phyloP scores from a whole-genome alignment of 768 basidiomycete species.

The Pisolithus microcarpus region DNA sequence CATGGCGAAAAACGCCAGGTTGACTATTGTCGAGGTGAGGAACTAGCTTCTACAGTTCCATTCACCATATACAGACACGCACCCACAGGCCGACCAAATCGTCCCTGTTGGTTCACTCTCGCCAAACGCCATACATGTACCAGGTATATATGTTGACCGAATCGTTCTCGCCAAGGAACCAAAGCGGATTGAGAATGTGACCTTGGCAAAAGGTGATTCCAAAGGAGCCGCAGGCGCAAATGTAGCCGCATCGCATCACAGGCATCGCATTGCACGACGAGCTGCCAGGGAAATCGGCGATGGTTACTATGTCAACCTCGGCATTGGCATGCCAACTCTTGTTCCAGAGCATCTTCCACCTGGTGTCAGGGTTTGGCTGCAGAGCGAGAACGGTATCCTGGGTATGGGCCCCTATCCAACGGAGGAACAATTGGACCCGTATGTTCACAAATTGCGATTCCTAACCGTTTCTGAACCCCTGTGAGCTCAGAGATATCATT shows the following conservation, averaged over 20 bases:
- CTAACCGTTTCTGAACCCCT: slow-evolving; percentile 2
- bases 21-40: slow-evolving; percentile 85
- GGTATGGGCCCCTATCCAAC: slow-evolving; percentile 91
- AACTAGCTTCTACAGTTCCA: slow-evolving; percentile 4
- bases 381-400: slow-evolving; percentile 87
- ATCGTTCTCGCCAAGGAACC: slow-evolving; percentile 72
- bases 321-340: slow-evolving; percentile 88
- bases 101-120: slow-evolving; percentile 78
- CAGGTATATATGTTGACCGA: slow-evolving; percentile 83
- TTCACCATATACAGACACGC: not conserved
- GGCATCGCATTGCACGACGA: slow-evolving; percentile 74
- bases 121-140: slow-evolving; percentile 75
- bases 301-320: slow-evolving; percentile 83
- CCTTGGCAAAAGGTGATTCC: slow-evolving; percentile 49
- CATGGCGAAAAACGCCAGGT: slow-evolving; percentile 84
- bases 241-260: slow-evolving; percentile 44
- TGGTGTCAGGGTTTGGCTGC: slow-evolving; percentile 78
- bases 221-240: slow-evolving; percentile 23
- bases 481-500: slow-evolving; percentile 58
- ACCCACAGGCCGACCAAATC: slow-evolving; percentile 75
- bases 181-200: slow-evolving; percentile 72
- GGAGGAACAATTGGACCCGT: slow-evolving; percentile 74
- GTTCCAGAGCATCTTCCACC: slow-evolving; percentile 72
- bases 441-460: slow-evolving; percentile 23
- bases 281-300: slow-evolving; percentile 87